phyloP scores from a whole-genome alignment of 176 grass and related monocot species.

The bread wheat (Triticum aestivum) region DNA sequence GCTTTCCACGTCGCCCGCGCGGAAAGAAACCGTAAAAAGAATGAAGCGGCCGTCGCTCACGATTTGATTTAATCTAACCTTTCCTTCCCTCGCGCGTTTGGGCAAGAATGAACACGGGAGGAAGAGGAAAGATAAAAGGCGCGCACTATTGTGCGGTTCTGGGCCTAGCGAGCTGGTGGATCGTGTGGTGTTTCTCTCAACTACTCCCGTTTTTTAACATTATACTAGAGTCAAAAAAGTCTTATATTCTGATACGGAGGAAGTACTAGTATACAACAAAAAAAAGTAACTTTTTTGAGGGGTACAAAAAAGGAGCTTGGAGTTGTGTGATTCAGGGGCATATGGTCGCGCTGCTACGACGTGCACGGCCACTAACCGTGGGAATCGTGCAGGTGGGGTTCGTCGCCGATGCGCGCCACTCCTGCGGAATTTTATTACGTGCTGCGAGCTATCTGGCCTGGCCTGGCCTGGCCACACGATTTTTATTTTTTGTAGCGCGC shows the following conservation, averaged over 20 bases:
- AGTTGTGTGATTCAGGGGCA: not conserved
- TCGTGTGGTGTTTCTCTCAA: not conserved
- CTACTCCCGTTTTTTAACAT: too few relatives aligned
- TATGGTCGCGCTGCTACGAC: not conserved
- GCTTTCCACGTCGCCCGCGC: conserved; percentile 44
- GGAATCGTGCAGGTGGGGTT: not conserved
- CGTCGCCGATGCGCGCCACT: not conserved
- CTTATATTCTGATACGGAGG: too few relatives aligned
- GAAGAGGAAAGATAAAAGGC: not conserved
- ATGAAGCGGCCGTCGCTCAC: not conserved
- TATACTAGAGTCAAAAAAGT: too few relatives aligned
- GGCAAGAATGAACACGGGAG: not conserved
- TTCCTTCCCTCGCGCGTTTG: not conserved
- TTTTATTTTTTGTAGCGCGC: not conserved
- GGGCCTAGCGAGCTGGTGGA: not conserved
- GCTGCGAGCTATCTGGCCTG: too few relatives aligned
- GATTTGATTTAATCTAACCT: too few relatives aligned
- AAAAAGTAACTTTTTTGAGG: too few relatives aligned
- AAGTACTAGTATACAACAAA: too few relatives aligned
- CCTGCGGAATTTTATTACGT: not conserved
- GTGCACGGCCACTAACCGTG: not conserved
- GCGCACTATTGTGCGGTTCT: not conserved
- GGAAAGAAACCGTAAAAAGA: not conserved
- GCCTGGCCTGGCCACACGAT: not conserved
- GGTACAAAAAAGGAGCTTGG: not conserved